Conservation (phyloP, 1,139 yeast species). For the Protomyces pachydermus region DNA sequence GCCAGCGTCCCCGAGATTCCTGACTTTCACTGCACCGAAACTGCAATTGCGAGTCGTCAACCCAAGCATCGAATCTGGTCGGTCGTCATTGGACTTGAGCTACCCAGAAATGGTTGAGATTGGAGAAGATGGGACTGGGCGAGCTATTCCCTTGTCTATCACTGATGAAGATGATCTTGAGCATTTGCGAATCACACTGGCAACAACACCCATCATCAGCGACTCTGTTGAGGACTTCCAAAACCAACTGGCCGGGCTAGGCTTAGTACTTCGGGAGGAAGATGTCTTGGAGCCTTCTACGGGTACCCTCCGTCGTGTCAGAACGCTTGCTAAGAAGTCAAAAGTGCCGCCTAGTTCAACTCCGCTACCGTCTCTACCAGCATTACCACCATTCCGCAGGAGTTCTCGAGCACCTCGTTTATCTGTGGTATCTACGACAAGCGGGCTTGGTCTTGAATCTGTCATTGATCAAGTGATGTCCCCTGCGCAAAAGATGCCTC, state of each 20-base stretch:
- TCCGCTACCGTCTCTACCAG: background rate
- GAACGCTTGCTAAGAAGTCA: constrained; percentile 1
- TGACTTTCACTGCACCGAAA: constrained; percentile 21
- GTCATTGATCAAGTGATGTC: constrained; percentile 4
- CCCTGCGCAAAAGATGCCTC: background rate
- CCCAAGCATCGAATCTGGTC: constrained; percentile 3
- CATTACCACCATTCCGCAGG: background rate
- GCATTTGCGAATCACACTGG: constrained; percentile 4
- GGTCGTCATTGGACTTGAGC: background rate
- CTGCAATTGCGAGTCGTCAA: constrained; percentile 19
- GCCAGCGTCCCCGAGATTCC: constrained; percentile 3
- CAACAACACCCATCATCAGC: constrained; percentile 6
- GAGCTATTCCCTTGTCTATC: constrained; percentile 9
- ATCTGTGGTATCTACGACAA: background rate
- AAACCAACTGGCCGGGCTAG: constrained; percentile 15
- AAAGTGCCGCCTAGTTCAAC: background rate
- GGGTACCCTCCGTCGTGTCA: background rate
- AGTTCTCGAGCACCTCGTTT: constrained; percentile 1
- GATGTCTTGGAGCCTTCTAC: constrained; percentile 1
- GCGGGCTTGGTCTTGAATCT: constrained; percentile 8
- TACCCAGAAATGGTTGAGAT: constrained; percentile 10
- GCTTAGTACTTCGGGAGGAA: constrained; percentile 16
- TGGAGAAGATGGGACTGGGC: background rate
- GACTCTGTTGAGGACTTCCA: constrained; percentile 3
- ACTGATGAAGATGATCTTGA: constrained; percentile 21